Percentiles rank a stretch among this genome's conserved stretches.
These are phyloP conservation scores for Phytophthora pluvialis DNA, from an alignment of 352 stramenopile species.

Conservation along the genomic window DNA sequence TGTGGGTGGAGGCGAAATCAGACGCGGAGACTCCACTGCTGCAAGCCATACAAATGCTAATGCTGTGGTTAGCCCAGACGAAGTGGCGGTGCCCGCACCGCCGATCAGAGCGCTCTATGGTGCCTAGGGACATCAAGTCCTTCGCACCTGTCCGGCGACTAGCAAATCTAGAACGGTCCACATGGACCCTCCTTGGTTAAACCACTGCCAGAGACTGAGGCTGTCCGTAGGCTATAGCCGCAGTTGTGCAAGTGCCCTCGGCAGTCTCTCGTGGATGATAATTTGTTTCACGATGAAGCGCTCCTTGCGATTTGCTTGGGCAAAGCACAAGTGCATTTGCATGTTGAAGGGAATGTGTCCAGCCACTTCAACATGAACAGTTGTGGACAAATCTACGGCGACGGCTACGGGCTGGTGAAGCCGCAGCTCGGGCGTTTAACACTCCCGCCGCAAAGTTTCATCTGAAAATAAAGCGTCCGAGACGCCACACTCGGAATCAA, in stretches of 20 bases:
- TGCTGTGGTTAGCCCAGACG: neutral
- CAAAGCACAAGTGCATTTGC: conserved; percentile 1
- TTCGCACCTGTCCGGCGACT: conserved; percentile 3
- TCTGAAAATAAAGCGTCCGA: conserved; percentile 1
- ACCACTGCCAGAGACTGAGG: neutral
- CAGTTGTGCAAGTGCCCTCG: too few species aligned
- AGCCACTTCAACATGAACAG: conserved; percentile 6
- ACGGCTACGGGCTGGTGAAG: neutral
- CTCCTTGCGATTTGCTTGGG: neutral
- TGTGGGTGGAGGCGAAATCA: conserved; percentile 3
- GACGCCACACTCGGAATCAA: conserved; percentile 19
- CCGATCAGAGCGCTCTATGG: conserved; percentile 11
- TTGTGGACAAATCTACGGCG: neutral
- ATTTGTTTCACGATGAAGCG: neutral
- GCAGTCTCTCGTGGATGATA: too few species aligned
- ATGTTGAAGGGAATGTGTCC: conserved; percentile 10
- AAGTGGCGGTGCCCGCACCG: conserved; percentile 2
- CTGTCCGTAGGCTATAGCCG: too few species aligned
- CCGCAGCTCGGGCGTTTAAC: conserved; percentile 1
- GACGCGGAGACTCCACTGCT: neutral
- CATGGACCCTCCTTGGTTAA: neutral
- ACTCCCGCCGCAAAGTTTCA: conserved; percentile 18
- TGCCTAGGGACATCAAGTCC: conserved; percentile 15
- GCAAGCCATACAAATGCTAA: neutral
- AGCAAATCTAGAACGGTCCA: conserved; percentile 5